Evolutionary conservation across 2,329 filamentous ascomycete species (phyloP), one percentile per base, ranked within the genome.

Genomic region (Elsinoe batatas): DNA sequence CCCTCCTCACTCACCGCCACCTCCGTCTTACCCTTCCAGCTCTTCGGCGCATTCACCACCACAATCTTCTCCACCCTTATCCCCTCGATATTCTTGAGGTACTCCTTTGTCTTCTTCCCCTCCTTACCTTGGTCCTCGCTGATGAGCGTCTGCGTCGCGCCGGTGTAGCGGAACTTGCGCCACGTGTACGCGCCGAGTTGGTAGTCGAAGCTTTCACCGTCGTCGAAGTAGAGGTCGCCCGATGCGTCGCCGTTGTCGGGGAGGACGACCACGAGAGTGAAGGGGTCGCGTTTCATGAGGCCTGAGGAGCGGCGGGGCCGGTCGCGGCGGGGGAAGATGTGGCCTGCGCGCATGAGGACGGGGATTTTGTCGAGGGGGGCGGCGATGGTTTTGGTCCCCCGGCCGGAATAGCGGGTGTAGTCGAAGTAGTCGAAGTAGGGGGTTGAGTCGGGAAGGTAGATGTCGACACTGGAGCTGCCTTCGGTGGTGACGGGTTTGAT

Each of bases 351-450:
- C 86, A 97, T 93, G 43, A 98, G 77, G 12, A 98, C 72, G 0
- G 93, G 91, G 15, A 95, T 87, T 64, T 85, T 88, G 56, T 95
- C 87, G 2, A 97, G 77, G 0, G 91, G 88, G 0, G 91, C 88
- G 1, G 81, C 72, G 36, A 96, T 75, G 0, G 80, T 85, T 59
- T 88, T 76, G 68, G 85, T 85, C 60, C 88, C 87, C 59, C 84
- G 82, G 20, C 85, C 79, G 18, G 83, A 84, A 66, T 94, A 82
- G 42, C 82, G 75, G 40, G 85, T 82, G 73, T 89, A 96, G 64
- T 88, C 88, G 67, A 93, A 94, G 74, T 98, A 98, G 71, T 97
- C 88, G 66, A 91, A 98, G 71, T 98, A 97, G 54, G 87, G 79
- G 69, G 94, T 88, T 57, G 85, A 80, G 63, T 97, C 91, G 0